phyloP scores from a whole-genome alignment of 192 early-diverging fungal species.

The Umbelopsis isabellina region DNA sequence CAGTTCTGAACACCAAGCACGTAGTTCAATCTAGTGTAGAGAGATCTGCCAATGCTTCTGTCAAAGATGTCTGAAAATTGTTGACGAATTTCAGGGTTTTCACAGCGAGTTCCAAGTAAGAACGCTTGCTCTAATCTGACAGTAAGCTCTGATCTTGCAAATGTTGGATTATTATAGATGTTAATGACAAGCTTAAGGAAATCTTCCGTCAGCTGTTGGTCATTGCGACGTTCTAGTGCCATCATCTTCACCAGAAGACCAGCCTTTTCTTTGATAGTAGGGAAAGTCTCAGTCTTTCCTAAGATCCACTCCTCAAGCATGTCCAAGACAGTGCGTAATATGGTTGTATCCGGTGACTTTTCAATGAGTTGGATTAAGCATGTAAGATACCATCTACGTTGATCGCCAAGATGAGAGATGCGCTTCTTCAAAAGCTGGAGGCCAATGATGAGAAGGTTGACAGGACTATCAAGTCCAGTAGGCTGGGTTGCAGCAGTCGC shows the following conservation, averaged over 20 bases:
- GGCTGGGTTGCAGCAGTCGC: constrained; percentile 31
- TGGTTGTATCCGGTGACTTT: constrained; percentile 71
- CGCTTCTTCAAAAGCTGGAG: constrained; percentile 58
- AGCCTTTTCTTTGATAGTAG: constrained; percentile 96
- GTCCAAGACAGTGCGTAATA: constrained; percentile 76
- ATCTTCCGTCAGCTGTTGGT: constrained; percentile 73
- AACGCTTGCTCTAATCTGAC: constrained; percentile 94
- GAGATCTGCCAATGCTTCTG: constrained; percentile 66
- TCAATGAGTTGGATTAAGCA: constrained; percentile 85
- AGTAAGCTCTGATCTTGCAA: constrained; percentile 89
- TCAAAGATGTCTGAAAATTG: constrained; percentile 85
- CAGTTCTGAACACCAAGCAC: constrained; percentile 93
- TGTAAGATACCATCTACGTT: constrained; percentile 83
- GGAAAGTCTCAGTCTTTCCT: constrained; percentile 81
- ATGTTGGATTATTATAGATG: constrained; percentile 83
- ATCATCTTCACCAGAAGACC: constrained; percentile 93
- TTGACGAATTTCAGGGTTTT: constrained; percentile 78
- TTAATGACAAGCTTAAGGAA: constrained; percentile 90
- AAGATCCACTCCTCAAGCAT: constrained; percentile 91
- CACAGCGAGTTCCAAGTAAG: constrained; percentile 83
- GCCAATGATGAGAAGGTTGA: constrained; percentile 57
- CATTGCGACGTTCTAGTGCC: constrained; percentile 73
- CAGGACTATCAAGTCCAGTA: constrained; percentile 50
- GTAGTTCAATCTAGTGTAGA: constrained; percentile 85
- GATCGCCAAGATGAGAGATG: constrained; percentile 79